These are phyloP conservation scores for Geotrichum ghanense DNA, from an alignment of 805 yeast genomes.

Conservation along the genomic window DNA sequence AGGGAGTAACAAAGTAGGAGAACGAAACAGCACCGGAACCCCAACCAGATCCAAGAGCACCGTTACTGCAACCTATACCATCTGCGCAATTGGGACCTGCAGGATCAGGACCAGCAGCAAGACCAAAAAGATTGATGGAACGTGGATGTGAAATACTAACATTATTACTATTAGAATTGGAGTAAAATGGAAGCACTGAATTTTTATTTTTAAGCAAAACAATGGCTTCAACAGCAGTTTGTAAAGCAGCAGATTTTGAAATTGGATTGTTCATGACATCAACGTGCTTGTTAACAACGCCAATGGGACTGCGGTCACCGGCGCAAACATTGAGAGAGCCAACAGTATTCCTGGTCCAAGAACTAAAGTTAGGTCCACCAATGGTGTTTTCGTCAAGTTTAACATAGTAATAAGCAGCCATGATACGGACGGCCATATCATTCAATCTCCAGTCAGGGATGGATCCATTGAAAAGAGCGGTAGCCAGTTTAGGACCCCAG, in stretches of 20 bases:
- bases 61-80: conserved; percentile 42
- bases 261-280: conserved; percentile 23
- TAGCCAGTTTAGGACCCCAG: conserved; percentile 48
- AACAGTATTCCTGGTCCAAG: conserved; percentile 46
- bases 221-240: conserved; percentile 47
- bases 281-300: conserved; percentile 41
- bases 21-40: conserved; percentile 51
- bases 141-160: conserved; percentile 12
- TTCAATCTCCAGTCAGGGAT: conserved; percentile 41
- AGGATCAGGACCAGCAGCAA: conserved; percentile 40
- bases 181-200: conserved; percentile 37
- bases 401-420: conserved; percentile 44
- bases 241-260: conserved; percentile 36
- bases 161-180: conserved; percentile 29
- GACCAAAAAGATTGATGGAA: conserved; percentile 36
- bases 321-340: conserved; percentile 46
- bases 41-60: conserved; percentile 50
- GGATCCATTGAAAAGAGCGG: conserved; percentile 45
- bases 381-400: conserved; percentile 26
- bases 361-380: conserved; percentile 40
- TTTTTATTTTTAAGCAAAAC: conserved; percentile 43
- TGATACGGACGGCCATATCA: conserved; percentile 51
- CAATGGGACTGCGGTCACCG: conserved; percentile 38
- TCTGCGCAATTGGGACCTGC: conserved; percentile 38
- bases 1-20: conserved; percentile 47